Percentiles rank a stretch among this genome's conserved stretches.
Evolutionary conservation across 768 basidiomycete genomes (phyloP).

Genomic region (Termitomyces sp.): DNA sequence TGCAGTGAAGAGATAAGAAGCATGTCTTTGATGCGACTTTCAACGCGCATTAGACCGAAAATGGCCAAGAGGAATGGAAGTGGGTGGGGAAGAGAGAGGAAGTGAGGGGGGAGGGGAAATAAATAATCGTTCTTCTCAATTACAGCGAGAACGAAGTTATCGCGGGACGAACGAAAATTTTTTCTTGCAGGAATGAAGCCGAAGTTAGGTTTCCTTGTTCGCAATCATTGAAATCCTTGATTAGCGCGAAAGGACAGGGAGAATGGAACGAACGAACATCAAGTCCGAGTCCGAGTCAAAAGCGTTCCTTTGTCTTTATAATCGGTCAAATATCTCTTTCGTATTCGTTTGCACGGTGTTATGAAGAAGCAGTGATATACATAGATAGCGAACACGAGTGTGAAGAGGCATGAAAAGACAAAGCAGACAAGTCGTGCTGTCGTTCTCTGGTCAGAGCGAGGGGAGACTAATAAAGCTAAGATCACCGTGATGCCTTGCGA

Average conservation of each 20-base stretch:
- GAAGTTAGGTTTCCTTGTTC: slow-evolving; percentile 6
- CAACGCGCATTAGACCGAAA: slow-evolving; percentile 20
- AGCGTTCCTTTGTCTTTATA: background rate
- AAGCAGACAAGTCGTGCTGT: slow-evolving; percentile 17
- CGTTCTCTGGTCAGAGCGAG: slow-evolving; percentile 21
- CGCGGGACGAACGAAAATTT: slow-evolving; percentile 18
- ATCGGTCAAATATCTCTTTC: background rate
- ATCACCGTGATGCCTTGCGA: slow-evolving; percentile 18
- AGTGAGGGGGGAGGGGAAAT: background rate
- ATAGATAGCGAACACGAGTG: slow-evolving; percentile 24
- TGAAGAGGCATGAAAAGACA: slow-evolving; percentile 11
- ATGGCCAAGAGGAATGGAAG: slow-evolving; percentile 23
- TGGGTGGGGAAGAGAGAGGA: slow-evolving; percentile 13
- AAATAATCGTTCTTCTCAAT: slow-evolving; percentile 10
- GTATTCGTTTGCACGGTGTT: background rate
- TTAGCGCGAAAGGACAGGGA: background rate
- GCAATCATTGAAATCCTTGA: background rate
- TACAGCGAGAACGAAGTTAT: too few species aligned
- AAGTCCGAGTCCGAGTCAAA: background rate
- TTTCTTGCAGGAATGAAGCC: slow-evolving; percentile 11
- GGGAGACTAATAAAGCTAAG: slow-evolving; percentile 24
- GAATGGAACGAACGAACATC: too few species aligned
- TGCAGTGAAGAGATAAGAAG: slow-evolving; percentile 11
- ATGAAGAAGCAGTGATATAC: slow-evolving; percentile 20
- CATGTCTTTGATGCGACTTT: slow-evolving; percentile 1